Percentiles rank a stretch among this genome's conserved stretches.
Conservation (phyloP, 129 eudicot species). For the Helianthus tuberosus region DNA sequence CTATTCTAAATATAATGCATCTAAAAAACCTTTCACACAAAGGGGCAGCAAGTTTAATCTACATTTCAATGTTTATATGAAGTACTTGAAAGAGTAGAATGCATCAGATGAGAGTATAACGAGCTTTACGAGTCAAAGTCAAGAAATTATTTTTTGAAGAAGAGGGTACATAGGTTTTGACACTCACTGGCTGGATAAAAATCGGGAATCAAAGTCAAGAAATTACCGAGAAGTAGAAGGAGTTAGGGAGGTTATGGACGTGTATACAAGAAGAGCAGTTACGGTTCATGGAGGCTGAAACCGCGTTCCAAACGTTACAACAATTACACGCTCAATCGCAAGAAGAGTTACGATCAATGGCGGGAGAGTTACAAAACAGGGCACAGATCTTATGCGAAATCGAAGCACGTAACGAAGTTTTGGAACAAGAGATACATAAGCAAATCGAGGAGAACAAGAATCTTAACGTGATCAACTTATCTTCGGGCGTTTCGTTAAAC, state of each 20-base stretch:
- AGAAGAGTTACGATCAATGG: conserved; percentile 75
- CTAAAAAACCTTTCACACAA: too few relatives aligned
- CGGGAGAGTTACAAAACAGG: conserved; percentile 61
- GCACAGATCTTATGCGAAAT: conserved; percentile 52
- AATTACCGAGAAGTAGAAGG: conserved; percentile 81
- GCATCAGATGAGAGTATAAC: too few relatives aligned
- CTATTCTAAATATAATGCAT: too few relatives aligned
- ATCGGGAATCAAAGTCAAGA: conserved; percentile 68
- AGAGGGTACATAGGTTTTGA: too few relatives aligned
- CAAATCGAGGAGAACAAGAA: conserved; percentile 70
- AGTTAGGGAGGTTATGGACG: conserved; percentile 87
- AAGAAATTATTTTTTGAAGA: too few relatives aligned
- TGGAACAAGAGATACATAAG: conserved; percentile 62
- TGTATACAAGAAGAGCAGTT: conserved; percentile 85
- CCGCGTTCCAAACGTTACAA: conserved; percentile 81
- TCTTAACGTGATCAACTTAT: conserved; percentile 51
- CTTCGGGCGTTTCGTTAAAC: conserved; percentile 56
- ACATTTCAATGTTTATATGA: too few relatives aligned
- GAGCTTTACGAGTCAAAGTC: too few relatives aligned
- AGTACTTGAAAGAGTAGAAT: too few relatives aligned
- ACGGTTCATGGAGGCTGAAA: conserved; percentile 93
- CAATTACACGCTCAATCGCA: conserved; percentile 77
- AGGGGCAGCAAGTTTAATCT: too few relatives aligned
- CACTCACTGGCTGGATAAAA: too few relatives aligned
- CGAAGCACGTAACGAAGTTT: conserved; percentile 53